Base-by-base conservation (phyloP, 2,329 filamentous ascomycete species). In the Dothistroma pini region DNA sequence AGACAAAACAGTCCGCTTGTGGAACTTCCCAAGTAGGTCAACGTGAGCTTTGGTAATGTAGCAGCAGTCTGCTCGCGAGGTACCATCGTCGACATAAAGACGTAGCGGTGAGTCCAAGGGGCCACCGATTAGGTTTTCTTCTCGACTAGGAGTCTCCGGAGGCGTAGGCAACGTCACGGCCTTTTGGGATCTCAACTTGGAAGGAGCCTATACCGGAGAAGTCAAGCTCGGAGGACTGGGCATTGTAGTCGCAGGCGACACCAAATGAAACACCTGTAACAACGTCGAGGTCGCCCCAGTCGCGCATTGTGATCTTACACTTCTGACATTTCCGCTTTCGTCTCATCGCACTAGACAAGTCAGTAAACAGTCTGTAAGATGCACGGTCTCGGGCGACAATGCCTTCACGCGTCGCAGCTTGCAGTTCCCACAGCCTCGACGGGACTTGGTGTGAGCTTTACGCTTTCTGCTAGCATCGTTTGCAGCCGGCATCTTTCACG, bases 361-460 rank as follows among this genome's bases (percentile, higher is more conserved):
- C 48, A 29, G 50, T 57, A 19, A 63, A 48, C 44, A 49, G 22
- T 29, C 10, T 22, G 52, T 21, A 35, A n/a, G 29, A 16, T 22
- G 21, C 22, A 22, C 35, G 12, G 3, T 22, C 48, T 34, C 2
- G 16, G 32, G 31, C 35, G 60, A 59, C n/a, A 25, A 22, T 25
- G 49, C 81, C 75, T 84, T 85, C 54, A 84, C 77, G 56, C 79
- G 75, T 35, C 82, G 75, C 21, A 84, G 67, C 66, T 84, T 84
- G 69, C 84, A 86, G 65, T 85, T 85, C 2, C 77, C 78, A 64
- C 83, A 85, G 1, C 83, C 83, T 14, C 75, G 73, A 19, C 81
- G 75, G 1, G 82, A 85, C 66, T 85, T 85, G 22, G 74, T 80
- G 64, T 86, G 83, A 19, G 68, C 61, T 44, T 64, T 67, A 16